Percentiles rank a stretch among this genome's conserved stretches.
phyloP scores from a whole-genome alignment of 2,329 filamentous ascomycete species.

The Raffaelea deltoideospora region DNA sequence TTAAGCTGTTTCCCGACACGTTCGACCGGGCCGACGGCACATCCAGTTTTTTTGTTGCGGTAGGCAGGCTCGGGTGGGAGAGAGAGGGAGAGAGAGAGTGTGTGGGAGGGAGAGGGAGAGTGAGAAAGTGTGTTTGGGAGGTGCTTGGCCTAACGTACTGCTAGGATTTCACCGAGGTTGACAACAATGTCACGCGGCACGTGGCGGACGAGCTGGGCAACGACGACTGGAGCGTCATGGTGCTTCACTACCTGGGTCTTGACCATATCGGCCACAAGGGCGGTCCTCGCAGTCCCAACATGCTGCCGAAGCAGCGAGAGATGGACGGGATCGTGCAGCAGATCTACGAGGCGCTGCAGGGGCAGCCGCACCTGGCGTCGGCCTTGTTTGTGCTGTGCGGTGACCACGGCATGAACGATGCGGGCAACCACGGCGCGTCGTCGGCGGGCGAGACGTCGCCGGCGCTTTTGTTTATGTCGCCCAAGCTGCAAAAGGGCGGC shows the following conservation, averaged over 20 bases:
- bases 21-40: slow-evolving; percentile 86
- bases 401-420: slow-evolving; percentile 99
- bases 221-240: slow-evolving; percentile 81
- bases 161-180: slow-evolving; percentile 87
- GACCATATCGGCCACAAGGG: slow-evolving; percentile 98
- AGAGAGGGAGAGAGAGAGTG: too few species aligned
- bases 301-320: slow-evolving; percentile 83
- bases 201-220: slow-evolving; percentile 59
- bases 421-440: slow-evolving; percentile 90
- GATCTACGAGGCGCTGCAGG: slow-evolving; percentile 64
- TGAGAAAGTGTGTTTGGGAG: too few species aligned
- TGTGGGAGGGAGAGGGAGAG: too few species aligned
- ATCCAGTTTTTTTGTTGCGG: slow-evolving; percentile 94
- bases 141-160: too few species aligned
- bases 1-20: slow-evolving; percentile 83
- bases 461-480: slow-evolving; percentile 79
- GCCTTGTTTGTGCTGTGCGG: slow-evolving; percentile 78
- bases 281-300: slow-evolving; percentile 69
- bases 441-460: slow-evolving; percentile 89
- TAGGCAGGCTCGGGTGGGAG: background rate
- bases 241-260: slow-evolving; percentile 87
- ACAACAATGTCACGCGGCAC: slow-evolving; percentile 92
- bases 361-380: slow-evolving; percentile 53
- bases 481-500: slow-evolving; percentile 40
- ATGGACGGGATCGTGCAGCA: slow-evolving; percentile 40